Conservation (phyloP, 305 asterid species). For the Fraxinus latifolia region DNA sequence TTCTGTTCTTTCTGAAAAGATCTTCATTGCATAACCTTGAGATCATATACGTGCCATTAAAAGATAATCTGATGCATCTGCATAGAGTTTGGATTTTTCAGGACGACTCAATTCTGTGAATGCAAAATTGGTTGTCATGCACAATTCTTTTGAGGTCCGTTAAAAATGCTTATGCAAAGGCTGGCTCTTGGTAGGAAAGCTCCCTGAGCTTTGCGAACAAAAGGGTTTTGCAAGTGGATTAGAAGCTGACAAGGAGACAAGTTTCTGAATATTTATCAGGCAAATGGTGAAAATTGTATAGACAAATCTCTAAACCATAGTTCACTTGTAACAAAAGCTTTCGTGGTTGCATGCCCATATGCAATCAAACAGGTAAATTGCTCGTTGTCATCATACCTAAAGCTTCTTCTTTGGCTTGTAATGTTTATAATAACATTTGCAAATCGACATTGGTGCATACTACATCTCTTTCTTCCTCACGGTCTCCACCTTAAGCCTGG, state of each 20-base stretch:
- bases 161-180: not conserved
- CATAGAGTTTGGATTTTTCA: not conserved
- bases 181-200: not conserved
- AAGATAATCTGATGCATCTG: not conserved
- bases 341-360: not conserved
- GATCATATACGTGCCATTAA: not conserved
- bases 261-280: slow-evolving; percentile 3
- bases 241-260: not conserved
- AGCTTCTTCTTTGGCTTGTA: not conserved
- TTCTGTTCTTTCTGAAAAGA: not conserved
- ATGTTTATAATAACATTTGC: not conserved
- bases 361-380: not conserved
- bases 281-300: not conserved
- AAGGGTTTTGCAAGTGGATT: slow-evolving; percentile 10
- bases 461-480: not conserved
- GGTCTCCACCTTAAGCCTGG: not conserved
- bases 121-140: not conserved
- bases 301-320: not conserved
- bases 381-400: not conserved
- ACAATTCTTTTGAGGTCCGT: not conserved
- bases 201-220: not conserved
- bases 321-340: not conserved
- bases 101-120: not conserved
- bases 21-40: not conserved
- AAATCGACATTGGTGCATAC: not conserved